Evolutionary conservation across 1,139 yeast genomes (phyloP), one percentile per base, ranked within the genome.

Genomic region (Kluyveromyces sp.): DNA sequence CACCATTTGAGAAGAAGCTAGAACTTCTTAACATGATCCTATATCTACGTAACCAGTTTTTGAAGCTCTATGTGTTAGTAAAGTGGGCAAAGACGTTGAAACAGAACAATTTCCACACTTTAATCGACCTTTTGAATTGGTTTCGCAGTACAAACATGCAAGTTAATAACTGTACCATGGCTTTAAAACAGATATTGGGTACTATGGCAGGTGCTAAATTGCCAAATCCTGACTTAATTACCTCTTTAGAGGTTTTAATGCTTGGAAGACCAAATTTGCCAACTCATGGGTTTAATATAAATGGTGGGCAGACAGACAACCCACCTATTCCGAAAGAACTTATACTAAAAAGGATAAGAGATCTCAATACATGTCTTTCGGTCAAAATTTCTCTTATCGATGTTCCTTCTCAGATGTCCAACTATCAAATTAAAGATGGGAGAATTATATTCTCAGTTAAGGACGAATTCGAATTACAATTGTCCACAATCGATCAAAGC

Each of bases 71-170:
- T 55, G 95, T 95, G 3, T 68, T 92, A 43, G 78, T 84, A 41
- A 89, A 89, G 65, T 92, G 97, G 97, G 79, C 95, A 1, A 60
- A 62, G 39, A 64, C 68, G 4, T 73, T 77, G 32, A 81, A 79
- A 32, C 74, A 90, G 8, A 73, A 78, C 45, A 88, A 84, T 47
- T 80, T 90, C 47, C 78, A 83, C 35, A 75, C 75, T 47, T 71
- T 89, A 54, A 89, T 92, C 48, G 97, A 92, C 65, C 72, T 90
- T 28, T 78, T 92, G 51, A 84, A 86, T 50, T 90, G 95, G 94
- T 73, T 90, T 42, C 73, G 95, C 51, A 89, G 87, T 49, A 95
- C 89, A 55, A 81, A 83, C 52, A 79, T 79, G 61, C 77, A 83
- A 47, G 79, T 78, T 47, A 67, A 74, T 43, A 88, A 86, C 50